Evolutionary conservation across 169 alveolate species (phyloP).

Genomic region (Theileria parva): DNA sequence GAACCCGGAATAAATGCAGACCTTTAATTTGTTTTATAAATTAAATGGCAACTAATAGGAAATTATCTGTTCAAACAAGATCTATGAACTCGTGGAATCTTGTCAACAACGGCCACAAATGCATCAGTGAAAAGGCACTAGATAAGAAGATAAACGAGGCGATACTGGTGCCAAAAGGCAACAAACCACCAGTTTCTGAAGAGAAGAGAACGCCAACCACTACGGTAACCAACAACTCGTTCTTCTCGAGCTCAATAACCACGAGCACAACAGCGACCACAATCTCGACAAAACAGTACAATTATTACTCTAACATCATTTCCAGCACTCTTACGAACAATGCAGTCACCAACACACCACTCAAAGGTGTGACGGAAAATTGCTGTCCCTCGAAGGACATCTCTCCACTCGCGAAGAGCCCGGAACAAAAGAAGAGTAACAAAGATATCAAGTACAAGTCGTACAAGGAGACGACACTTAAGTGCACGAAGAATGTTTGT

Average conservation of each 20-base stretch:
- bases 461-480: not conserved
- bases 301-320: slow-evolving; percentile 5
- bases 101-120: slow-evolving; percentile 9
- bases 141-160: not conserved
- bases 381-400: not conserved
- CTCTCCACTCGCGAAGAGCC: not conserved
- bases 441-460: not conserved
- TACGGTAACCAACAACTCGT: not conserved
- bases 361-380: not conserved
- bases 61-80: slow-evolving; percentile 4
- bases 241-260: slow-evolving; percentile 7
- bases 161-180: not conserved
- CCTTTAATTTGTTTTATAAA: not conserved
- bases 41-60: slow-evolving; percentile 14
- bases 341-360: not conserved
- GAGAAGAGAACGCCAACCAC: slow-evolving; percentile 8
- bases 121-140: not conserved
- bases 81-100: not conserved
- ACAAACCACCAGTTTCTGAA: not conserved
- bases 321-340: not conserved
- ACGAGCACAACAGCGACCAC: slow-evolving; percentile 16
- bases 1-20: slow-evolving; percentile 1
- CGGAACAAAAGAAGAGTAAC: not conserved
- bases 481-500: not conserved
- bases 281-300: slow-evolving; percentile 5